Percentiles rank a stretch among this genome's conserved stretches.
phyloP scores from a whole-genome alignment of 495 filamentous ascomycete species.

The Penicillium canariense region DNA sequence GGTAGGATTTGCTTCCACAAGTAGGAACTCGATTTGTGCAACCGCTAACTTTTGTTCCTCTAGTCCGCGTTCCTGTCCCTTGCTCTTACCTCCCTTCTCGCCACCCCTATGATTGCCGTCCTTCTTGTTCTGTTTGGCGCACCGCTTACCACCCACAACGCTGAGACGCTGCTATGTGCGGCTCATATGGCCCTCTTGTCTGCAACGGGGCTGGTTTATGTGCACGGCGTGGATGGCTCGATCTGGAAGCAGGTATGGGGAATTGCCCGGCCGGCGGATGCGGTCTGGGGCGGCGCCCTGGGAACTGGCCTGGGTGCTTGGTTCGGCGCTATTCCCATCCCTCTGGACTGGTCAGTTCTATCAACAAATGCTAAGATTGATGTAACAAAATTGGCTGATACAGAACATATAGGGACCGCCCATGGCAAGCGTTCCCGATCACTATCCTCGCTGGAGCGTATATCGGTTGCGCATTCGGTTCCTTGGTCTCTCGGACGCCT shows the following conservation, averaged over 20 bases:
- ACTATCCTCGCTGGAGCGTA: slow-evolving; percentile 78
- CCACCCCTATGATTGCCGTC: slow-evolving; percentile 59
- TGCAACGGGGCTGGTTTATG: slow-evolving; percentile 73
- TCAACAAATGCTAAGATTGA: slow-evolving; percentile 4
- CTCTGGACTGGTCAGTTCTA: slow-evolving; percentile 76
- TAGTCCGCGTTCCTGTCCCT: slow-evolving; percentile 63
- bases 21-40: not conserved
- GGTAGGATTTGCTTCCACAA: slow-evolving; percentile 21
- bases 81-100: slow-evolving; percentile 62
- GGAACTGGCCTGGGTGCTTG: slow-evolving; percentile 56
- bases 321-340: slow-evolving; percentile 81
- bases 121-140: slow-evolving; percentile 86
- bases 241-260: slow-evolving; percentile 72
- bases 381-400: slow-evolving; percentile 6
- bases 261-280: slow-evolving; percentile 40
- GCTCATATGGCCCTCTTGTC: slow-evolving; percentile 77
- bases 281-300: slow-evolving; percentile 41
- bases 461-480: slow-evolving; percentile 62
- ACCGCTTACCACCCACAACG: slow-evolving; percentile 77
- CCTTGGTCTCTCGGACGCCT: slow-evolving; percentile 53
- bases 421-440: slow-evolving; percentile 97
- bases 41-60: slow-evolving; percentile 11
- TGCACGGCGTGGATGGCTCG: slow-evolving; percentile 69
- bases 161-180: slow-evolving; percentile 74
- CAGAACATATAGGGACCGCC: slow-evolving; percentile 60